Base-by-base conservation (phyloP, 495 filamentous ascomycete species). In the Oidiodendron maius region DNA sequence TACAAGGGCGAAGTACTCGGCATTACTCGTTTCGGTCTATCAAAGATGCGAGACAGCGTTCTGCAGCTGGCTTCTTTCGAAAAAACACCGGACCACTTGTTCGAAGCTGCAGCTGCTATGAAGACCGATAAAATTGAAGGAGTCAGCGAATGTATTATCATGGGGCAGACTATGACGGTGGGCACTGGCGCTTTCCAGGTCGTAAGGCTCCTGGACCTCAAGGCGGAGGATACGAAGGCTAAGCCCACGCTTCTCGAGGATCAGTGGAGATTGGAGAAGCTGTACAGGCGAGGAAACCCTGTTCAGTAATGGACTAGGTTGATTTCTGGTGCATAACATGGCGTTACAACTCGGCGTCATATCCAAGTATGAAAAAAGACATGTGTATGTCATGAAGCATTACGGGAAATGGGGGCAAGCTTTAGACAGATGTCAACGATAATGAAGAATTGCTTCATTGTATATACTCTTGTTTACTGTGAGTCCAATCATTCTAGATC, bases 1-100 rank as follows among this genome's bases (percentile, higher is more conserved):
- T 97, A 91, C 76, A 96, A 95, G 68, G 93, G 93, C 40, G 91
- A 97, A 53, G 86, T 97, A 0, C 78, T 96, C n/a, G 93, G 93
- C 28, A 98, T 98, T 61, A 98, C 93, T 8, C 84, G 93, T 20
- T 97, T 97, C 65, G 93, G 93, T 42, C 74, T 98, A 34, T 82
- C 89, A 41, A 98, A 98, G 75, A 98, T 96, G 91, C 76, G 93
- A 44, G 94, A 98, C 64, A 86, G 79, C 20, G 91, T 96, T 32
- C 68, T 98, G 40, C 94, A 97, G 65, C 82, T 97, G 1, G 93
- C 93, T 0, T 94, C 88, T 12, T 98, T 98, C 62, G 93, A 98
- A 72, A 97, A 97, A 75, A 98, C 93, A 21, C 89, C 93, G 0
- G 93, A 98, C 63, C 93, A 98, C 68, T 71, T 98, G 18, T 98